Base-by-base conservation (phyloP, 306 rosid genomes). In the Begonia masoniana region DNA sequence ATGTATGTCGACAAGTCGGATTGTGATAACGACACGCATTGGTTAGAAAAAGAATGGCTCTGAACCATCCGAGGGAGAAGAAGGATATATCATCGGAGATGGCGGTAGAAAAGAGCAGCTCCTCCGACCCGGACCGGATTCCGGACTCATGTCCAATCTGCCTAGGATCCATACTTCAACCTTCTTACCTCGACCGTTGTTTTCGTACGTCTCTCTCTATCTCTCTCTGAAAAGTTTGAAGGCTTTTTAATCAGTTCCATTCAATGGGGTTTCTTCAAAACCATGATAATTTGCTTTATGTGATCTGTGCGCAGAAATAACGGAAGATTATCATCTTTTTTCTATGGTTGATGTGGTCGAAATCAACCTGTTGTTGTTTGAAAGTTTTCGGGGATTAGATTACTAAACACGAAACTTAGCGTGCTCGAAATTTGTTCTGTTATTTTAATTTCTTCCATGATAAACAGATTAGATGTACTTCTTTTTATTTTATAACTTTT, bases 111-210 rank as follows among this genome's bases (percentile, higher is more conserved):
- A 43, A 41, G 13, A 52, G 49, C 56, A 45, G 47, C 54, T 45
- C 77, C 2, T 21, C 67, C 15, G 51, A 49, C 31, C 43, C 68
- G 36, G 76, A 72, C 36, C 42, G 69, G 6, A 58, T 64, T 65
- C 68, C 9, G 39, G 5, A 31, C 9, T 31, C 69, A n/a, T 87
- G 97, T 58, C 89, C 95, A 43, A 84, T 88, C 58, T 88, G 89
- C 67, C 82, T 84, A 50, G 81, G 79, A 47, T 61, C 84, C 31
- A 55, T 74, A 13, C 9, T 58, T 74, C 82, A 78, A 65, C 58
- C 70, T 31, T 88, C 94, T 31, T 88, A 74, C 62, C 97, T 82
- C 12, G 83, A 88, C 45, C 71, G 72, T 57, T 88, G 95, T 65
- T 71, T 77, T 50, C 97, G 89, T 83, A 76, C 23, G 65, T 51